A percentile compares a stretch with the other conserved stretches of the same genome.
Evolutionary conservation across 2,329 filamentous ascomycete species (phyloP).

Genomic region (Cordyceps cicadae): DNA sequence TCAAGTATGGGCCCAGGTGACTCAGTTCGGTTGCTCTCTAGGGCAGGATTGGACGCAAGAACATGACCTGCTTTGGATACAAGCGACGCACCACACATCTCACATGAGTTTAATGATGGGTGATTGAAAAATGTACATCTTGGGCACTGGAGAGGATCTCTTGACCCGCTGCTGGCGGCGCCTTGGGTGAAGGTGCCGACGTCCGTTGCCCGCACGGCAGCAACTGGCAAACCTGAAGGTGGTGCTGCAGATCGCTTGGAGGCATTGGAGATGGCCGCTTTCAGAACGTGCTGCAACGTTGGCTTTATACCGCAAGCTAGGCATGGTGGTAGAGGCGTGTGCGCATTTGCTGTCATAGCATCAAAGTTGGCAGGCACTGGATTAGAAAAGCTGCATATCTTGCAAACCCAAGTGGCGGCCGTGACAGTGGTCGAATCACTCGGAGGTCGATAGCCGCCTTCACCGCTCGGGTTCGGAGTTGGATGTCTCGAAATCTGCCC

Average conservation of each 20-base stretch:
- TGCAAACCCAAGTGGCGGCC: constrained; percentile 85
- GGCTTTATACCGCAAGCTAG: constrained; percentile 92
- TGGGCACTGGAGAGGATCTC: constrained; percentile 57
- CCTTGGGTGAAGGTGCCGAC: not conserved
- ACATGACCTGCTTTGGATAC: constrained; percentile 41
- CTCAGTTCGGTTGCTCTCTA: constrained; percentile 44
- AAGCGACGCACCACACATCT: constrained; percentile 80
- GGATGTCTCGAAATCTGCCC: constrained; percentile 38
- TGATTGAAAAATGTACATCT: constrained; percentile 93
- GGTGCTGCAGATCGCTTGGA: constrained; percentile 40
- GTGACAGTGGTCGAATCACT: constrained; percentile 24
- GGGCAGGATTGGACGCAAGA: constrained; percentile 28
- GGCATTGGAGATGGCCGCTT: constrained; percentile 73
- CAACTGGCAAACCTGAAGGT: constrained; percentile 12
- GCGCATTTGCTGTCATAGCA: constrained; percentile 66
- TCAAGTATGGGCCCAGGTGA: constrained; percentile 69
- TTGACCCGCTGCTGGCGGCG: not conserved
- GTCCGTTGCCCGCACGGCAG: constrained; percentile 1
- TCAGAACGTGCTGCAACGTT: constrained; percentile 70
- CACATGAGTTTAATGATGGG: constrained; percentile 74
- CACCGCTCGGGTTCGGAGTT: constrained; percentile 22
- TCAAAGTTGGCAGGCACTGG: constrained; percentile 91
- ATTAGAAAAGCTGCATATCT: constrained; percentile 93
- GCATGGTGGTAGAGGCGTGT: constrained; percentile 78
- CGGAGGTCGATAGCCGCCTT: constrained; percentile 32